phyloP scores from a whole-genome alignment of 1,284 basidiomycete genomes.

The Ceratobasidium sp. region DNA sequence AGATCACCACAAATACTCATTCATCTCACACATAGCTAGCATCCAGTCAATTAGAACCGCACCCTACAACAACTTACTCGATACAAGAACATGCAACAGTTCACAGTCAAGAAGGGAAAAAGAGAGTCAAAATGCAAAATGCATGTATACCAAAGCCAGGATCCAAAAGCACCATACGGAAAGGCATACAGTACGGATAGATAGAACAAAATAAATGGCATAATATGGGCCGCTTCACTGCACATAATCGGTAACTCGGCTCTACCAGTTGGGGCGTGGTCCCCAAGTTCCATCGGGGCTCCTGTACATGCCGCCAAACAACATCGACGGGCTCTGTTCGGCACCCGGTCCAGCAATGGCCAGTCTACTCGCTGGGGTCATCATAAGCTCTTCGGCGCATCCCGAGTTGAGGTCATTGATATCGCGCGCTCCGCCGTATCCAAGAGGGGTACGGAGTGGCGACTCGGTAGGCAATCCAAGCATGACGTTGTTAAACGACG shows the following conservation, averaged over 20 bases:
- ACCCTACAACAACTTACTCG: background rate
- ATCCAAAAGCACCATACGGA: constrained; percentile 1
- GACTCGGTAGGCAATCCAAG: constrained; percentile 16
- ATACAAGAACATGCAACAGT: constrained; percentile 9
- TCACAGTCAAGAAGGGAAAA: constrained; percentile 1
- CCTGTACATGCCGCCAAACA: constrained; percentile 31
- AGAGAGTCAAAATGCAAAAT: constrained; percentile 10
- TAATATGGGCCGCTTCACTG: background rate
- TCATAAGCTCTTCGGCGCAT: constrained; percentile 31
- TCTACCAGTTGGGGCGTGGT: constrained; percentile 20
- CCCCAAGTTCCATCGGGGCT: constrained; percentile 34
- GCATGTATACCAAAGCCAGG: background rate
- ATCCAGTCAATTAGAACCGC: background rate
- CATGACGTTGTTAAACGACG: constrained; percentile 12
- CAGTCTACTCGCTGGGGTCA: constrained; percentile 11
- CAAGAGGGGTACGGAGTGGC: constrained; percentile 23
- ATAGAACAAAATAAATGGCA: background rate
- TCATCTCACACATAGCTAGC: too few species aligned
- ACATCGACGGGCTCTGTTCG: constrained; percentile 28
- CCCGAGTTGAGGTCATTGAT: constrained; percentile 34
- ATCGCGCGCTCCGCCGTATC: constrained; percentile 21
- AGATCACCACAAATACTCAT: background rate
- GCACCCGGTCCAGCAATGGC: background rate
- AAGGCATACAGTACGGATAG: background rate
- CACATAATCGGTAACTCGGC: too few species aligned